Base-by-base conservation (phyloP, 306 rosid species). In the Betula pendula region DNA sequence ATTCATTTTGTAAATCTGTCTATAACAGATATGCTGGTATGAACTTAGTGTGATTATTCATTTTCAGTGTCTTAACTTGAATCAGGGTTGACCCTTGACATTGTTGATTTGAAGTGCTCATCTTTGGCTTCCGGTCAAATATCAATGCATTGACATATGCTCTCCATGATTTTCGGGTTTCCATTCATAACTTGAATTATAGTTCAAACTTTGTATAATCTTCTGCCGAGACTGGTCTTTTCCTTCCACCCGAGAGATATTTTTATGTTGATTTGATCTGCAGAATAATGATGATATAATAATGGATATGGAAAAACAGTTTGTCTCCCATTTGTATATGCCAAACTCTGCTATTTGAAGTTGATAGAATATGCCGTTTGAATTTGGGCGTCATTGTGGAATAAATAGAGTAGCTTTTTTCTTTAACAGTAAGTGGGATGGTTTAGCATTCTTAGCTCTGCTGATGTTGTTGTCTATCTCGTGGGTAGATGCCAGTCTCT, bases 401-500 rank as follows among this genome's bases (percentile, higher is more conserved):
- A 13, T 10, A 24, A 9, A 12, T 43, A 29, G 45, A 13, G 56
- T 68, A 66, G 40, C 79, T 75, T 22, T 14, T 60, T 20, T 68
- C 33, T 71, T 77, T 17, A 3, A 9, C 62, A 53, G 38, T 33
- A 29, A 3, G 17, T 22, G 13, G 58, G 65, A 10, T 40, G 60
- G 55, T 55, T 24, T 40, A 42, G 22, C 6, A 48, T 22, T 58
- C 33, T 71, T 75, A 10, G 51, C 55, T 62, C 56, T 80, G 77
- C 73, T 73, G 68, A 75, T 77, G 17, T 68, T 68, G 10, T 87
- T 79, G 3, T 78, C 22, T 82, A 22, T 83, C 59, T 70, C 73
- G 25, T 72, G 60, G 83, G 53, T 76, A 96, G 97, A 85, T 92
- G 74, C 93, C 91, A 70, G 80, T 70, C 53, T 45, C 98, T 77